Evolutionary conservation across 2,329 filamentous ascomycete genomes (phyloP).

Genomic region (Cadophora luteo-olivacea): DNA sequence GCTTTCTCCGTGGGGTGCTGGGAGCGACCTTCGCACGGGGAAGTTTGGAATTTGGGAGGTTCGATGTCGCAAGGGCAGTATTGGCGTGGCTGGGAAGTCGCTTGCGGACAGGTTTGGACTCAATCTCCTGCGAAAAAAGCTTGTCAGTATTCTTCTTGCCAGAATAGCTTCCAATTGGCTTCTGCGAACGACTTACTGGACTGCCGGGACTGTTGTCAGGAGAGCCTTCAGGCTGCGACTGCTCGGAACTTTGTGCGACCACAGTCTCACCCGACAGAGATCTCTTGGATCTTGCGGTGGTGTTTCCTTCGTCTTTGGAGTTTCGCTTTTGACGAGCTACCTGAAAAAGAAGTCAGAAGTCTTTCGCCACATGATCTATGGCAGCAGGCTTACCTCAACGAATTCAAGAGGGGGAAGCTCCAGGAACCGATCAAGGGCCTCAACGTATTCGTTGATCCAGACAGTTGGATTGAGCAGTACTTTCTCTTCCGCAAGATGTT

Average conservation of each 20-base stretch:
- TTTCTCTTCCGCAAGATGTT: constrained; percentile 13
- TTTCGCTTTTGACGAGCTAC: background rate
- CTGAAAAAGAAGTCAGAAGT: background rate
- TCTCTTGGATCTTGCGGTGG: background rate
- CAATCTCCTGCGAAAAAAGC: background rate
- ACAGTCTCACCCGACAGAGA: background rate
- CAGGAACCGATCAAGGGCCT: background rate
- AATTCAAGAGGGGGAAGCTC: background rate
- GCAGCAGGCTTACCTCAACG: background rate
- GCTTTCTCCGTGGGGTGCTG: constrained; percentile 1
- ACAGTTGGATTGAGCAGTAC: background rate
- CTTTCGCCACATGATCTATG: too few species aligned
- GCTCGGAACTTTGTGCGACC: background rate
- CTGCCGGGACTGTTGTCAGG: background rate
- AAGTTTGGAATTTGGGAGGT: background rate
- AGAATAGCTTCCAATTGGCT: background rate
- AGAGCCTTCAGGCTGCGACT: background rate
- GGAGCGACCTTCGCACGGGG: background rate
- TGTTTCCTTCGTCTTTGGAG: background rate
- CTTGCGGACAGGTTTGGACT: background rate
- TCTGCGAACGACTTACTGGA: background rate
- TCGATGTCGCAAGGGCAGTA: background rate
- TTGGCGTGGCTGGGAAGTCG: background rate
- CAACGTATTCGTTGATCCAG: background rate
- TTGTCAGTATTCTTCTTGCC: background rate